Evolutionary conservation across 2,329 filamentous ascomycete species (phyloP).

Genomic region (Fusarium zealandicum): DNA sequence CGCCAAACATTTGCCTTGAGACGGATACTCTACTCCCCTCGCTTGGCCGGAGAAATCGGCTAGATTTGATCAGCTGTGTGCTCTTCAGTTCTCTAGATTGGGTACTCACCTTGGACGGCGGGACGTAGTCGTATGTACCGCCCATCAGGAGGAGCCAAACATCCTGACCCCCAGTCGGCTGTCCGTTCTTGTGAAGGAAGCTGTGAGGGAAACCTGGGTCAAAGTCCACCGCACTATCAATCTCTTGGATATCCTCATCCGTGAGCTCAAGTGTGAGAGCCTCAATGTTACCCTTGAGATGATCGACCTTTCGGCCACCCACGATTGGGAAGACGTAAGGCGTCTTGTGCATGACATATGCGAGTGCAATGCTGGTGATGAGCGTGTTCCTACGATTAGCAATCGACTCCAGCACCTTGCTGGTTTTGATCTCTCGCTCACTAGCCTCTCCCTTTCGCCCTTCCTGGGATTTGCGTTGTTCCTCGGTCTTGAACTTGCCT

Average conservation of each 20-base stretch:
- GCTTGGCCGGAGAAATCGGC: slow-evolving; percentile 52
- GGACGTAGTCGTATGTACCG: slow-evolving; percentile 60
- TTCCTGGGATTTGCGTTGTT: slow-evolving; percentile 45
- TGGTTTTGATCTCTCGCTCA: slow-evolving; percentile 61
- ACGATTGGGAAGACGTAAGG: slow-evolving; percentile 78
- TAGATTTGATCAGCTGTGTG: slow-evolving; percentile 22
- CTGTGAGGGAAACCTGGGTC: slow-evolving; percentile 72
- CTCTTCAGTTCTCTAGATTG: not conserved
- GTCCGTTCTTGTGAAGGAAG: slow-evolving; percentile 58
- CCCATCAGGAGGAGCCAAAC: slow-evolving; percentile 56
- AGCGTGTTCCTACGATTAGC: slow-evolving; percentile 52
- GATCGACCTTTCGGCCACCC: slow-evolving; percentile 72
- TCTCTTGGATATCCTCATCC: slow-evolving; percentile 68
- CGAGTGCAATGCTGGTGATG: slow-evolving; percentile 65
- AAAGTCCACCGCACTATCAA: slow-evolving; percentile 68
- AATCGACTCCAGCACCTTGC: slow-evolving; percentile 58
- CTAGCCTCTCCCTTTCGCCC: slow-evolving; percentile 52
- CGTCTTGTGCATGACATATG: slow-evolving; percentile 76
- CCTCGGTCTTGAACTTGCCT: slow-evolving; percentile 55
- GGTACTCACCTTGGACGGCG: slow-evolving; percentile 46
- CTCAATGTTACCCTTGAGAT: slow-evolving; percentile 74
- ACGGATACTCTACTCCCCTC: slow-evolving; percentile 52
- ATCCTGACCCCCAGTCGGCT: slow-evolving; percentile 49
- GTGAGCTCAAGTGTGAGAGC: slow-evolving; percentile 67
- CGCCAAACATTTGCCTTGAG: slow-evolving; percentile 43